These are phyloP conservation scores for Carex arenaria DNA, from an alignment of 202 grass and related monocot genomes.

Conservation along the genomic window DNA sequence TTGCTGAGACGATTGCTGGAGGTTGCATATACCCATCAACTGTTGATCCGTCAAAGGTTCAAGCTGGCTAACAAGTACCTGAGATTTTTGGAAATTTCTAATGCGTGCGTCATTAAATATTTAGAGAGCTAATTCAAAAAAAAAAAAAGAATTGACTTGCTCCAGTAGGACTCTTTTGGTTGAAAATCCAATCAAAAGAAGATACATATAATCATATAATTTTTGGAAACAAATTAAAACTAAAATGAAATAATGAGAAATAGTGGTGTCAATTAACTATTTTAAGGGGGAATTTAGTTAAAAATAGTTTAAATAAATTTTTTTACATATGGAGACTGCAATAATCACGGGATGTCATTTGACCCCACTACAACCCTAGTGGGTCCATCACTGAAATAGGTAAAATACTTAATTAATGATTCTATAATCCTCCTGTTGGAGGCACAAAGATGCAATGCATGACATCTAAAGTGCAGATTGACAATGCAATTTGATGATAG, in stretches of 20 bases:
- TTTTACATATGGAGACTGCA: background rate
- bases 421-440: background rate
- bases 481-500: background rate
- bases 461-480: background rate
- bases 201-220: no score
- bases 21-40: slow-evolving; percentile 78
- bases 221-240: no score
- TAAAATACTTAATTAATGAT: background rate
- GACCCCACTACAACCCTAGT: background rate
- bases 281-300: background rate
- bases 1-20: slow-evolving; percentile 82
- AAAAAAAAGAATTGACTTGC: no score
- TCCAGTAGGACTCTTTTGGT: no score
- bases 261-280: background rate
- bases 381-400: background rate
- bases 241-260: background rate
- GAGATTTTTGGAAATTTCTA: background rate
- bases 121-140: background rate
- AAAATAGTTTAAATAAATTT: background rate
- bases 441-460: background rate
- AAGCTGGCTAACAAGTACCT: slow-evolving; percentile 61
- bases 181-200: no score
- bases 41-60: slow-evolving; percentile 79
- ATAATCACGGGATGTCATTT: background rate
- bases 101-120: background rate